Evolutionary conservation across 208 protist genomes (phyloP).

Genomic region (Trypanosoma theileri): DNA sequence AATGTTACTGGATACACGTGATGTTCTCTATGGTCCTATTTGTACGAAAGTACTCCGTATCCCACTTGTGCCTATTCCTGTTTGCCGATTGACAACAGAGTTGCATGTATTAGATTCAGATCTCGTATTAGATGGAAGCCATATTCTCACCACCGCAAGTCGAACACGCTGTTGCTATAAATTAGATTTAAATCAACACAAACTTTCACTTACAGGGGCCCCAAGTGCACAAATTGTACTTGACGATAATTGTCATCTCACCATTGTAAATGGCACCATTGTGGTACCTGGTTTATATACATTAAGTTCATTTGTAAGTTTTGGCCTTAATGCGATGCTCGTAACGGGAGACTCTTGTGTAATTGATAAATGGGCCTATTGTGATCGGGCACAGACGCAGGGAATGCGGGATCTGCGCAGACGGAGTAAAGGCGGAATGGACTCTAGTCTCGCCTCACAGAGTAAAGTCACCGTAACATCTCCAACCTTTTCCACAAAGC

Average conservation of each 20-base stretch:
- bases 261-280: constrained; percentile 84
- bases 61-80: constrained; percentile 59
- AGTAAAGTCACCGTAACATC: constrained; percentile 5
- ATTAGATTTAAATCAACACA: constrained; percentile 71
- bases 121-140: constrained; percentile 62
- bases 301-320: constrained; percentile 84
- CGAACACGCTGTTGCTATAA: constrained; percentile 69
- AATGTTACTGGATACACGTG: constrained; percentile 68
- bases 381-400: neutral
- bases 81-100: constrained; percentile 51
- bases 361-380: constrained; percentile 54
- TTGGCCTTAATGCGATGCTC: constrained; percentile 55
- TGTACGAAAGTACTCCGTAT: constrained; percentile 65
- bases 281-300: constrained; percentile 78
- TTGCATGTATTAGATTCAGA: constrained; percentile 55
- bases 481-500: constrained; percentile 4
- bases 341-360: constrained; percentile 52
- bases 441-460: constrained; percentile 16
- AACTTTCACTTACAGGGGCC: constrained; percentile 44
- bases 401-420: neutral
- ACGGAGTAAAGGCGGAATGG: constrained; percentile 13
- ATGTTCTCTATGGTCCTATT: constrained; percentile 81
- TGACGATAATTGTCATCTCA: constrained; percentile 77
- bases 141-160: constrained; percentile 63
- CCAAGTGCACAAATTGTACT: constrained; percentile 72